phyloP scores from a whole-genome alignment of 306 rosid genomes.

The Glycine soja region DNA sequence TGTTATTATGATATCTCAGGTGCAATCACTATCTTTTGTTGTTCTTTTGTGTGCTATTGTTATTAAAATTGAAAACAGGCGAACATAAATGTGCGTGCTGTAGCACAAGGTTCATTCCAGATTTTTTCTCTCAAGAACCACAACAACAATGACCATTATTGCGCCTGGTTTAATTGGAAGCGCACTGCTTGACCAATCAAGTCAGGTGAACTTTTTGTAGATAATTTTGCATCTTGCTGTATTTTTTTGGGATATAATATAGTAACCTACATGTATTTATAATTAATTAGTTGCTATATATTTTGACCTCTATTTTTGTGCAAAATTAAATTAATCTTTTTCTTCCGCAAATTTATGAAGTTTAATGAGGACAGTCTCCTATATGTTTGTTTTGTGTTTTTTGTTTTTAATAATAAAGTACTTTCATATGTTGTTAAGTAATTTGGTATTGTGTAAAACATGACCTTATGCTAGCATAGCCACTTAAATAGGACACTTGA shows the following conservation, averaged over 20 bases:
- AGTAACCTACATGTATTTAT: no score
- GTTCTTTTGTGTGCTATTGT: conserved; percentile 14
- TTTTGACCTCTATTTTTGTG: no score
- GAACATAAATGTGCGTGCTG: conserved; percentile 79
- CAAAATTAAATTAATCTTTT: not conserved
- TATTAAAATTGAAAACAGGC: conserved; percentile 58
- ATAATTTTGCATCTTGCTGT: not conserved
- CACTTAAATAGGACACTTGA: not conserved
- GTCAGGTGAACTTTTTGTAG: conserved; percentile 43
- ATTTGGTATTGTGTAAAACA: not conserved
- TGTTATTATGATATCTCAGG: conserved; percentile 96
- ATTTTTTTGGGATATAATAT: not conserved
- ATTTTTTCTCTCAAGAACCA: conserved; percentile 78
- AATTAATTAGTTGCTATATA: no score
- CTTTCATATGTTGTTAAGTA: not conserved
- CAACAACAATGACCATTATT: conserved; percentile 77
- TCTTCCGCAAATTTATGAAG: not conserved
- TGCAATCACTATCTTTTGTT: conserved; percentile 24
- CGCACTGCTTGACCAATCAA: conserved; percentile 86
- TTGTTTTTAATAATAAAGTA: no score
- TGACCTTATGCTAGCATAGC: no score
- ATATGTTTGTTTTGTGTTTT: no score
- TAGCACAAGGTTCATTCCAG: conserved; percentile 91
- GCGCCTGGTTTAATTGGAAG: conserved; percentile 87
- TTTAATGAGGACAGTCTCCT: not conserved